Evolutionary conservation across 2,329 filamentous ascomycete genomes (phyloP), one percentile per base, ranked within the genome.

Genomic region (Gliomastix tumulicola): DNA sequence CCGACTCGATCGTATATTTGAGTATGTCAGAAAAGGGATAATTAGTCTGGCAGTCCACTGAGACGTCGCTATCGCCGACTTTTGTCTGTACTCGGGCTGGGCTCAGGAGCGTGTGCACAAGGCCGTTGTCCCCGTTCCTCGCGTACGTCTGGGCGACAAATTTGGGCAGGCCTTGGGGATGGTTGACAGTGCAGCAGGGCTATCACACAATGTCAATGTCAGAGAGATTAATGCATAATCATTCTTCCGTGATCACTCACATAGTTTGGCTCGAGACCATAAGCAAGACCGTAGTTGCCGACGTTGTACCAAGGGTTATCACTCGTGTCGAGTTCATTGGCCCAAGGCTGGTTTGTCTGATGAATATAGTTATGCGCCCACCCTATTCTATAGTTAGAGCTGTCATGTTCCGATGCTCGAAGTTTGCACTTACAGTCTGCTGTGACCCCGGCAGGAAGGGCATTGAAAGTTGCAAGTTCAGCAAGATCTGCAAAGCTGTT

Each of bases 131-230:
- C 7, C 59, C 65, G 10, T 53, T 52, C n/a, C 18, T 49, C 50
- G 7, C 66, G 9, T 21, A 40, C 10, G 34, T 21, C 12, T 27
- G 27, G 13, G 65, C 57, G 2, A 68, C 47, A 39, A 69, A 74
- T 43, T 76, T 75, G 0, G 72, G 70, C 41, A 65, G 71, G 8
- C 66, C 72, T 46, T 74, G 69, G 3, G 63, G 65, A 45, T 74
- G 68, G 40, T 75, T 75, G 39, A 76, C 71, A 3, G 71, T 72
- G 44, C 71, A 76, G 49, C 71, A 75, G 3, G 65, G 63, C 38
- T 51, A 37, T 31, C 7, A 32, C n/a, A n/a, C n/a, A n/a, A n/a
- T n/a, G n/a, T n/a, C n/a, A n/a, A n/a, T n/a, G n/a, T n/a, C n/a
- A n/a, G n/a, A n/a, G n/a, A n/a, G n/a, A n/a, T n/a, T n/a, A n/a